Evolutionary conservation across 441 rosid species (phyloP).

Genomic region (Adansonia gregorii): DNA sequence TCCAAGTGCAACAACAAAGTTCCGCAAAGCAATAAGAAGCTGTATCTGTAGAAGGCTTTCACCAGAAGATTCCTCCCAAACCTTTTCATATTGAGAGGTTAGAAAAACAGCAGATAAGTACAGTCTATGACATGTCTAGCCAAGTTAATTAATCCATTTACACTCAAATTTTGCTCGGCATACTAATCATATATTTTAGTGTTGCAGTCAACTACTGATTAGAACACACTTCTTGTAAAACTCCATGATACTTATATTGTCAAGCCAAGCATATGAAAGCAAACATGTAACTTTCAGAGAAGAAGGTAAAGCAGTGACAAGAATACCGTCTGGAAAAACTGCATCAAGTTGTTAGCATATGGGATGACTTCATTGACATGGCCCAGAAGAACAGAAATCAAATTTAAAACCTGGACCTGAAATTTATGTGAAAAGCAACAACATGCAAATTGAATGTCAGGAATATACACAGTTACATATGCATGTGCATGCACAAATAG

Average conservation of each 20-base stretch:
- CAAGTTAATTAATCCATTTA: not conserved
- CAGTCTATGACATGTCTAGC: not conserved
- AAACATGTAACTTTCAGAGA: not conserved
- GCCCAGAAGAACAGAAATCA: slow-evolving; percentile 86
- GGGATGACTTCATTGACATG: slow-evolving; percentile 79
- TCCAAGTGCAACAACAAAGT: slow-evolving; percentile 89
- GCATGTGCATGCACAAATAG: not conserved
- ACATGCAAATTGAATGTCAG: not conserved
- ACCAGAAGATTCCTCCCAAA: slow-evolving; percentile 97
- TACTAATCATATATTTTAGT: not conserved
- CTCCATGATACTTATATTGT: not conserved
- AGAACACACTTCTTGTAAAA: not conserved
- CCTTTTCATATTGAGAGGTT: slow-evolving; percentile 42
- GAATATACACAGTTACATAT: not conserved
- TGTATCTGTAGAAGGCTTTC: slow-evolving; percentile 98
- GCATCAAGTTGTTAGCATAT: slow-evolving; percentile 74
- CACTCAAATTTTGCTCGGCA: not conserved
- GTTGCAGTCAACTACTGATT: not conserved
- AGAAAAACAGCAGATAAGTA: not conserved
- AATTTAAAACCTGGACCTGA: slow-evolving; percentile 97
- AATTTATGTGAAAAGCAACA: slow-evolving; percentile 28
- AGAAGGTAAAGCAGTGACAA: slow-evolving; percentile 18
- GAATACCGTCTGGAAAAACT: slow-evolving; percentile 85
- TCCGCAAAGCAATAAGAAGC: slow-evolving; percentile 88
- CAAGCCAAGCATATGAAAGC: slow-evolving; percentile 1